Percentiles rank a stretch among this genome's conserved stretches.
Conservation (phyloP, 2,329 filamentous ascomycete genomes). For the Xenosphaeropsis pyriputrescens region DNA sequence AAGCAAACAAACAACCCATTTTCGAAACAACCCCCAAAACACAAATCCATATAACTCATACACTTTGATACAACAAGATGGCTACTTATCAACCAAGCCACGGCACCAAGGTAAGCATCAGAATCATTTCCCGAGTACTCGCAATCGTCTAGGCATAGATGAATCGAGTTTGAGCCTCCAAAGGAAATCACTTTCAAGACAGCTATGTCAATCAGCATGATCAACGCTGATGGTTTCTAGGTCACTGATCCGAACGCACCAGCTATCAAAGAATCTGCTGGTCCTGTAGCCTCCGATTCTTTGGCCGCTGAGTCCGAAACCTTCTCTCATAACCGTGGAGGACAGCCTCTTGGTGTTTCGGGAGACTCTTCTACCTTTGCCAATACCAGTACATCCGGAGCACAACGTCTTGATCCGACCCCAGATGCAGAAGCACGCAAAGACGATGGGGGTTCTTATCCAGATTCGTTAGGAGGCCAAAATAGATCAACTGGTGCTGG, state of each 20-base stretch:
- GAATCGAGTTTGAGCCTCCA: too few species aligned
- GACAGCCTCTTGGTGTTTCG: conserved; percentile 30
- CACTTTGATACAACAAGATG: too few species aligned
- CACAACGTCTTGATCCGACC: conserved; percentile 29
- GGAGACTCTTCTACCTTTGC: conserved; percentile 37
- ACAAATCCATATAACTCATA: too few species aligned
- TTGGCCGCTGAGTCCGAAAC: conserved; percentile 64
- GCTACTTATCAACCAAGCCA: too few species aligned
- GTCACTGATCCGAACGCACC: conserved; percentile 31
- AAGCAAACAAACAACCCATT: too few species aligned
- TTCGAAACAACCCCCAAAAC: too few species aligned
- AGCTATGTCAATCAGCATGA: conserved; percentile 18
- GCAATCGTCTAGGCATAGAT: too few species aligned
- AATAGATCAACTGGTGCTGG: conserved; percentile 4
- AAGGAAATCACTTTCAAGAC: conserved; percentile 7
- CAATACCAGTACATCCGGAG: conserved; percentile 37
- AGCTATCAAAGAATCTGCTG: conserved; percentile 42
- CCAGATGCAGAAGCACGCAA: conserved; percentile 12
- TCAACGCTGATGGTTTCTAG: not conserved
- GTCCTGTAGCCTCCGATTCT: conserved; percentile 50
- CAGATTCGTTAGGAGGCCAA: conserved; percentile 7
- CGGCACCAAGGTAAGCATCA: too few species aligned
- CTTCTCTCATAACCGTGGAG: conserved; percentile 44
- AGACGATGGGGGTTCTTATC: conserved; percentile 9
- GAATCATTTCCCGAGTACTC: too few species aligned